Evolutionary conservation across 2,329 filamentous ascomycete genomes (phyloP), one percentile per base, ranked within the genome.

Genomic region (Colletotrichum brevisporum): DNA sequence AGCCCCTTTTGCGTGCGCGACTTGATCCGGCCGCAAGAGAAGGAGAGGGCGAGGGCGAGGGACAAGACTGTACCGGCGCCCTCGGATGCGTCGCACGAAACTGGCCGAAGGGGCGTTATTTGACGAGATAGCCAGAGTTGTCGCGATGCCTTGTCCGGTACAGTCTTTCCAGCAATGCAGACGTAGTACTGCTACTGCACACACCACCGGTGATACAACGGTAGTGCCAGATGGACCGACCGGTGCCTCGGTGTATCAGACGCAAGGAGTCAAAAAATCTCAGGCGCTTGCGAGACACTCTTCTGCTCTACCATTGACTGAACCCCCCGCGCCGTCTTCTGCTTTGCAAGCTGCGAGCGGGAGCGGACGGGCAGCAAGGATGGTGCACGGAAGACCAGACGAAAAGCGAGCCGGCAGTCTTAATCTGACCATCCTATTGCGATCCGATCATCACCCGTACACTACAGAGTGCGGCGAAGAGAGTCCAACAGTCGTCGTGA

Each of bases 171-270:
- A 24, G 21, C 21, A 24, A 24, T 24, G 21, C 21, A 24, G 21
- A 24, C 9, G 2, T 10, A 36, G 31, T 36, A 12, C 10, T 36
- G 10, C 9, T 60, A 16, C 48, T 41, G 52, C n/a, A 51, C 16
- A 59, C 54, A 65, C 55, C 52, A 24, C 45, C 55, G 43, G 62
- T 69, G 67, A 57, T 39, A 56, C 63, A 67, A 24, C n/a, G 43
- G 62, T 56, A 45, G 62, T 60, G 62, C 51, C 55, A 69, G 67
- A 69, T 47, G 27, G 63, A 47, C 62, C 67, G 63, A 63, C 55
- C 51, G 27, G 51, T 61, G 51, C 61, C 52, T 50, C 61, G 61
- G 66, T 52, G 62, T 64, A 45, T 45, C 67, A 67, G 63, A 67
- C 55, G 58, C 27, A 51, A 47, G 43, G 21, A 54, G 39, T 31